Conservation (phyloP, 305 asterid species). For the Andrographis paniculata region DNA sequence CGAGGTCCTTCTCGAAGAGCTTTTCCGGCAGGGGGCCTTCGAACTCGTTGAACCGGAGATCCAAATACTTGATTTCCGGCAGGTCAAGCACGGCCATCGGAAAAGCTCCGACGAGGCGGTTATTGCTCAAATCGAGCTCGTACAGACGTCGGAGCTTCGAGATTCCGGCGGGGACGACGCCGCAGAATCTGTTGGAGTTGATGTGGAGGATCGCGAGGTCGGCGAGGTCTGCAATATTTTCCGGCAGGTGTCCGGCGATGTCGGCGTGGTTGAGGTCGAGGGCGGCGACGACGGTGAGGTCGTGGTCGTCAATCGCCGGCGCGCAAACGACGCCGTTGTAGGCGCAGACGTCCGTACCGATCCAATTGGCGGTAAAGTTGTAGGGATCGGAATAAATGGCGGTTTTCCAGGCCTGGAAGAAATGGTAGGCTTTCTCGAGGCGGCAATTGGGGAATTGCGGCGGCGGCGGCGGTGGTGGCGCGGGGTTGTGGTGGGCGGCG, state of each 20-base stretch:
- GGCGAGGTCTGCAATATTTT: slow-evolving; percentile 51
- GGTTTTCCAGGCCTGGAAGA: slow-evolving; percentile 66
- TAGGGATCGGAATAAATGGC: slow-evolving; percentile 72
- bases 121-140: slow-evolving; percentile 87
- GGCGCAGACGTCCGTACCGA: slow-evolving; percentile 56
- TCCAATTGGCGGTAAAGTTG: slow-evolving; percentile 61
- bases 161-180: slow-evolving; percentile 54
- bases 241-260: slow-evolving; percentile 77
- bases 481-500: no score
- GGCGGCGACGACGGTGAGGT: slow-evolving; percentile 64
- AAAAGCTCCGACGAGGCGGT: slow-evolving; percentile 74
- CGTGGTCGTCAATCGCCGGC: slow-evolving; percentile 43
- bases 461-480: no score
- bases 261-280: slow-evolving; percentile 76
- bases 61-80: slow-evolving; percentile 61
- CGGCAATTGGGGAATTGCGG: slow-evolving; percentile 29
- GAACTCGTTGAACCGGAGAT: slow-evolving; percentile 79
- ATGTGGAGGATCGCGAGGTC: slow-evolving; percentile 68
- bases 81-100: slow-evolving; percentile 49
- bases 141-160: slow-evolving; percentile 27
- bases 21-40: slow-evolving; percentile 63
- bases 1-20: slow-evolving; percentile 42
- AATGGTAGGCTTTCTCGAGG: slow-evolving; percentile 52
- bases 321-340: slow-evolving; percentile 68
- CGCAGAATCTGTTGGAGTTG: slow-evolving; percentile 80